phyloP scores from a whole-genome alignment of 225 moss, liverwort and hornwort species.

The Pleurozium schreberi region DNA sequence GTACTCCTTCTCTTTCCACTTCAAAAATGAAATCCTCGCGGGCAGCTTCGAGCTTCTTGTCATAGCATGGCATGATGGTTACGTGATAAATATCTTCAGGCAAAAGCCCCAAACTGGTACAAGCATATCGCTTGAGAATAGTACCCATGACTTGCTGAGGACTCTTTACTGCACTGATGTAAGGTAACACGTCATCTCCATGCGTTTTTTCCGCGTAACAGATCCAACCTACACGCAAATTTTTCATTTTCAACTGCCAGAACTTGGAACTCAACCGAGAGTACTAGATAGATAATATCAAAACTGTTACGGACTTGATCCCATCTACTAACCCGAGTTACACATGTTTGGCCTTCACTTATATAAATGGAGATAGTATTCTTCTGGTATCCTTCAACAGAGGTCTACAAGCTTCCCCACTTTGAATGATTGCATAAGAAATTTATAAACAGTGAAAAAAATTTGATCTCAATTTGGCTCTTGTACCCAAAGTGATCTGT shows the following conservation, averaged over 20 bases:
- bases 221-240: slow-evolving; percentile 53
- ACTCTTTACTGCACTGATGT: slow-evolving; percentile 91
- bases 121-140: slow-evolving; percentile 61
- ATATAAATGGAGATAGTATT: neutral
- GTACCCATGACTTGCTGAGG: slow-evolving; percentile 98
- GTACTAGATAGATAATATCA: neutral
- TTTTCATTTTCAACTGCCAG: neutral
- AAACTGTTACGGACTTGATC: neutral
- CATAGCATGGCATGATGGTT: slow-evolving; percentile 97
- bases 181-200: slow-evolving; percentile 72
- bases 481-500: neutral
- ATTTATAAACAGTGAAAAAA: neutral
- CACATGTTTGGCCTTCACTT: neutral
- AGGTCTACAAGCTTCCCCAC: too few relatives aligned
- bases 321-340: neutral
- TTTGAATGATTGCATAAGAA: neutral
- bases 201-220: slow-evolving; percentile 98
- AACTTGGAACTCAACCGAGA: neutral
- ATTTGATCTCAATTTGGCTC: neutral
- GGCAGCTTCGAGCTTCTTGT: slow-evolving; percentile 97
- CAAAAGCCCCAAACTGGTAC: slow-evolving; percentile 38
- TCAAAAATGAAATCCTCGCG: slow-evolving; percentile 91
- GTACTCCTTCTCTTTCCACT: slow-evolving; percentile 26
- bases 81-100: slow-evolving; percentile 83
- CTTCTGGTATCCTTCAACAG: neutral